Conservation (phyloP, 2,329 filamentous ascomycete genomes). For the Orbilia blumenaviensis region DNA sequence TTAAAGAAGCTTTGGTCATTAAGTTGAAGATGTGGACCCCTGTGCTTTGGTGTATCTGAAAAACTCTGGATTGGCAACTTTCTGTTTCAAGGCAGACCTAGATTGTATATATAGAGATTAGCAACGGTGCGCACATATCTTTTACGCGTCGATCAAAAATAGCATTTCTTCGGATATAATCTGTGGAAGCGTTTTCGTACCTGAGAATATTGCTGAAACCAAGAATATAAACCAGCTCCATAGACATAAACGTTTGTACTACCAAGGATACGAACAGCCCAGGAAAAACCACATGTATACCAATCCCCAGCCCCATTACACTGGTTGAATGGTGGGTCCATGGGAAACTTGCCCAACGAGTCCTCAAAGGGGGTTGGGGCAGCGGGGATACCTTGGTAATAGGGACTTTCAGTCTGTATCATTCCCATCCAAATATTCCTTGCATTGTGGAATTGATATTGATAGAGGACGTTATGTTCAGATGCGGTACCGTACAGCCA, state of each 20-base stretch:
- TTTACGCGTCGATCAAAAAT: too few species aligned
- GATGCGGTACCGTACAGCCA: constrained; percentile 65
- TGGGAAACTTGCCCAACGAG: constrained; percentile 4
- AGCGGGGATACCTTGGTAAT: constrained; percentile 62
- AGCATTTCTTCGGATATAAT: too few species aligned
- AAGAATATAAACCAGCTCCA: constrained; percentile 56
- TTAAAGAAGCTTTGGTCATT: background rate
- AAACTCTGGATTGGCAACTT: background rate
- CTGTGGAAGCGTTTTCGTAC: background rate
- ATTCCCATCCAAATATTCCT: constrained; percentile 65
- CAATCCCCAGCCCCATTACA: constrained; percentile 55
- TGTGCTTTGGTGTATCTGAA: background rate
- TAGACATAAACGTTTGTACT: constrained; percentile 41
- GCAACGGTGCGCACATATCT: too few species aligned
- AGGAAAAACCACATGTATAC: constrained; percentile 59
- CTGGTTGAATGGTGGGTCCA: constrained; percentile 60
- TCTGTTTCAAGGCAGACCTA: constrained; percentile 11
- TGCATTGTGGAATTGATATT: constrained; percentile 66
- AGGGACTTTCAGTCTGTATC: constrained; percentile 66
- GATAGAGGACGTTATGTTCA: constrained; percentile 66
- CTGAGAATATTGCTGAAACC: background rate
- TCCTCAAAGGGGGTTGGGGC: constrained; percentile 62
- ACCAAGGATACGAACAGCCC: constrained; percentile 58
- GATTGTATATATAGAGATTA: constrained; percentile 60
- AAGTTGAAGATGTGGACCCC: constrained; percentile 14